Base-by-base conservation (phyloP, 768 basidiomycete species). In the Calvatia gigantea region DNA sequence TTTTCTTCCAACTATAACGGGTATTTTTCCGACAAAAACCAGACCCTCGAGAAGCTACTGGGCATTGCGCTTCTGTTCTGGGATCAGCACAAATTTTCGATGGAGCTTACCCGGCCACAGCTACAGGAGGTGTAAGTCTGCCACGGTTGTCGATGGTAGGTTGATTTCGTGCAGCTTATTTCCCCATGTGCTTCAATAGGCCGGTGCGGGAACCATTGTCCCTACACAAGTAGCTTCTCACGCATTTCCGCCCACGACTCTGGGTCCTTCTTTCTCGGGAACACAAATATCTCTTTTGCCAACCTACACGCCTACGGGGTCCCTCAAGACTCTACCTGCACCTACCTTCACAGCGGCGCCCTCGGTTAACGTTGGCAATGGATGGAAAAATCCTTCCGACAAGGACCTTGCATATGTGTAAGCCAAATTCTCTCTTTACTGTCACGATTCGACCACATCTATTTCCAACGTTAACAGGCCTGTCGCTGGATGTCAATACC, bases 341-440 rank as follows among this genome's bases (percentile, higher is more conserved):
- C 86, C 86, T 12, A 85, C 82, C 9, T 86, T 86, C 65, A 81
- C 84, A 2, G 68, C 77, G 28, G 80, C 80, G 8, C 78, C 81
- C 19, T 75, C 75, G 28, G 74, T 76, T 4, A 67, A 62, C 28
- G 81, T 80, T 4, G 94, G 93, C 3, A 73, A 71, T 32, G 94
- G 94, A 37, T 96, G 94, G 94, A 73, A 73, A 54, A 86, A 93
- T 65, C 58, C 81, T 14, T 71, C 73, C 3, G 94, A 96, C 70
- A 84, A 74, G 9, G 75, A 66, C 9, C 66, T 71, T 25, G 85
- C 83, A 23, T 83, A 78, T 64, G 83, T 82, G 76, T 77, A 64
- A 53, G 76, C 69, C 28, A 21, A 35, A 15, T 17, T 31, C 27
- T 47, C 15, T 41, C 38, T 29, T 31, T 38, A 29, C 56, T 33